Conservation (phyloP, 164 flowering plant genomes). For the Stephania cephalantha region DNA sequence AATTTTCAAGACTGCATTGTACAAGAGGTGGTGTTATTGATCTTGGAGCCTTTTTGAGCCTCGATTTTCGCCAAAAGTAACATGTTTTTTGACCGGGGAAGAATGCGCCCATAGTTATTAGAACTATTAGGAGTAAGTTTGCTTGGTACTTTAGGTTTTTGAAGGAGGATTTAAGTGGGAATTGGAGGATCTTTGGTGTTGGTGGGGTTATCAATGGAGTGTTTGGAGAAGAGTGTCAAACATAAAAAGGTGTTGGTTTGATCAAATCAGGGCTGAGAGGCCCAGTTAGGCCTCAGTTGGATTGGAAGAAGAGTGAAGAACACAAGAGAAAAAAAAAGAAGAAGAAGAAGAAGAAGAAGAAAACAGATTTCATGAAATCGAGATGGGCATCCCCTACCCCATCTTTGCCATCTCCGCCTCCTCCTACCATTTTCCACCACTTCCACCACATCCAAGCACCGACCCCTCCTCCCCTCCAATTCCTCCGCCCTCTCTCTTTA, state of each 20-base stretch:
- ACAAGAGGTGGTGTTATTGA: slow-evolving; percentile 77
- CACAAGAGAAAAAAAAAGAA: slow-evolving; percentile 26
- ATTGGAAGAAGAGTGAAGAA: slow-evolving; percentile 14
- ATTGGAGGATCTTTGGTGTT: slow-evolving; percentile 37
- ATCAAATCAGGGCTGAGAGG: slow-evolving; percentile 46
- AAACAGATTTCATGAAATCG: too few species aligned
- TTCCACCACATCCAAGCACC: too few species aligned
- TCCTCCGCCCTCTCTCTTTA: too few species aligned
- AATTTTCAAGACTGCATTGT: slow-evolving; percentile 81
- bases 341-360: slow-evolving; percentile 44
- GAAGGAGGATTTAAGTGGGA: slow-evolving; percentile 61
- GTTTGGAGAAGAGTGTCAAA: slow-evolving; percentile 56
- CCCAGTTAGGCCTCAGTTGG: neutral
- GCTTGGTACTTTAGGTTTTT: slow-evolving; percentile 92
- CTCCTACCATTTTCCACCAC: too few species aligned
- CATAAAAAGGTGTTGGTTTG: slow-evolving; percentile 70
- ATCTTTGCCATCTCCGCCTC: too few species aligned
- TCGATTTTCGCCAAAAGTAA: slow-evolving; percentile 61
- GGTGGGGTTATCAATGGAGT: slow-evolving; percentile 46
- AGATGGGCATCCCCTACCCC: too few species aligned
- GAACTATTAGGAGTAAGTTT: slow-evolving; percentile 82
- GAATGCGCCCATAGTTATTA: slow-evolving; percentile 73
- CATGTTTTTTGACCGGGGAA: slow-evolving; percentile 89
- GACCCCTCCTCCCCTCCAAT: too few species aligned
- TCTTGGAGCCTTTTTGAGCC: slow-evolving; percentile 85